Evolutionary conservation across 495 filamentous ascomycete species (phyloP).

Genomic region (Aspergillus baeticus): DNA sequence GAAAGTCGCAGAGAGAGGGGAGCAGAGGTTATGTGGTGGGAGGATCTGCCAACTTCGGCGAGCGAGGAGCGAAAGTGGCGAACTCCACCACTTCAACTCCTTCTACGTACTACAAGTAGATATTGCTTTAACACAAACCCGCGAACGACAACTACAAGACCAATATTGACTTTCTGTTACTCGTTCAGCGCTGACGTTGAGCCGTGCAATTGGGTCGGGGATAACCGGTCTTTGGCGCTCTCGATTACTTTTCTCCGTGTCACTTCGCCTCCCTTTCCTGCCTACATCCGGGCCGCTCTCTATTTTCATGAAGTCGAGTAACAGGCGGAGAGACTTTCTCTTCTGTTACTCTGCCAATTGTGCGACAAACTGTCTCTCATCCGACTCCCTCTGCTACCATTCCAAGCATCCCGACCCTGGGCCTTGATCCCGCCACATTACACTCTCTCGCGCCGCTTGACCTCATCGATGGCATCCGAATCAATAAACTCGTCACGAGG

Average conservation of each 20-base stretch:
- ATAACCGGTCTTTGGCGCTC: conserved; percentile 21
- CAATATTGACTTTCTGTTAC: conserved; percentile 1
- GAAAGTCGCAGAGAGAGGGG: not conserved
- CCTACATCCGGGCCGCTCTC: not conserved
- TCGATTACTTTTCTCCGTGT: conserved; percentile 11
- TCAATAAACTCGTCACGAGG: conserved; percentile 32
- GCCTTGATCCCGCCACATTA: conserved; percentile 21
- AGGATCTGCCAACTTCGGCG: too few relatives aligned
- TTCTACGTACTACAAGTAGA: not conserved
- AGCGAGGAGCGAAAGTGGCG: not conserved
- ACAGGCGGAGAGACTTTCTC: conserved; percentile 15
- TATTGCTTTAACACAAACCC: too few relatives aligned
- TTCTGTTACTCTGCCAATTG: conserved; percentile 23
- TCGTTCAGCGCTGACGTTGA: conserved; percentile 6
- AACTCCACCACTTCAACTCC: not conserved
- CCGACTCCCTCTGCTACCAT: conserved; percentile 16
- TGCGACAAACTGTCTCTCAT: conserved; percentile 25
- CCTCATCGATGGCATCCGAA: conserved; percentile 44
- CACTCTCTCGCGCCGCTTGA: conserved; percentile 18
- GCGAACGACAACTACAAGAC: too few relatives aligned
- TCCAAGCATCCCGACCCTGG: conserved; percentile 24
- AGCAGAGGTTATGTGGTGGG: too few relatives aligned
- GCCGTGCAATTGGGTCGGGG: conserved; percentile 14
- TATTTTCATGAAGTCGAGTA: conserved; percentile 20
- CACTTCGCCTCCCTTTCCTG: conserved; percentile 10